Base-by-base conservation (phyloP, 2,329 filamentous ascomycete species). In the Talaromyces amestolkiae region DNA sequence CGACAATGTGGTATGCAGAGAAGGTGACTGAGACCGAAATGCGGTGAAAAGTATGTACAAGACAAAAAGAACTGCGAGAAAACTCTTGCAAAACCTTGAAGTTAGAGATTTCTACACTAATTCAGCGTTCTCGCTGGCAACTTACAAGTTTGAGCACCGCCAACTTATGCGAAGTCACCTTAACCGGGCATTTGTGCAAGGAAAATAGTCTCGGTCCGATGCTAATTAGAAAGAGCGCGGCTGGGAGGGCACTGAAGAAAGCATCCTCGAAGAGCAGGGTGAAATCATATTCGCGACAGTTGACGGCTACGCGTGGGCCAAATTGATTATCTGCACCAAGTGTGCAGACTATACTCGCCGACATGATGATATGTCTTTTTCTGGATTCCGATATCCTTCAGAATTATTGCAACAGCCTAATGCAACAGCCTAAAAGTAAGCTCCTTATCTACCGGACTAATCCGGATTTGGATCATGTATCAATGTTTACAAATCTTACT, bases 231-330 rank as follows among this genome's bases (percentile, higher is more conserved):
- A 79, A 73, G 45, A 81, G 65, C 1, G 70, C 67, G 53, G 78
- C 70, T 31, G 79, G 79, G 11, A 78, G 66, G 19, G 77, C 71
- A 17, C 71, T 70, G 54, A 81, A 71, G 47, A 81, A 76, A 5
- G 73, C 73, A 65, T 82, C 79, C 66, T 82, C 79, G 65, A 81
- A 81, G 10, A 81, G 72, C 47, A 81, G 72, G 31, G 79, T 80
- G 66, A 82, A 81, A 64, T 81, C 80, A 66, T 81, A 80, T 11
- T 72, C 72, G 19, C 75, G 75, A 33, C 77, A 74, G 10, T 11
- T 31, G n/a, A 39, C 13, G 31, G 7, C 24, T 33, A 65, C 43
- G 3, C 56, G 63, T 7, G 63, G 63, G n/a, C 63, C 63, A 51
- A 60, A 61, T 8, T 60, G 41, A 22, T 65, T 49, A n/a, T 64